Conservation (phyloP, 2,329 filamentous ascomycete species). For the Phialophora verrucosa region DNA sequence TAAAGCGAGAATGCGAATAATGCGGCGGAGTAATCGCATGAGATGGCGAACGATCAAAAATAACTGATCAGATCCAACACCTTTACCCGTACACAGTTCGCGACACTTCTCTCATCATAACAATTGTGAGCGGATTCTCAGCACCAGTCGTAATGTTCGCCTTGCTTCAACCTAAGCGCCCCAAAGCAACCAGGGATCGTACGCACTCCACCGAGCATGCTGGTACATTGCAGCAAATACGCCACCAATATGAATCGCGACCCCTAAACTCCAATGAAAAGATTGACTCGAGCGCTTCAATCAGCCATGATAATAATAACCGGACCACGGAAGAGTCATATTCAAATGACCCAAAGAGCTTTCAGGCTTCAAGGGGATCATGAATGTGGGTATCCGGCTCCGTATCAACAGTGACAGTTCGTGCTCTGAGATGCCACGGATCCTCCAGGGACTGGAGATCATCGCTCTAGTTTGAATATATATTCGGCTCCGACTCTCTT, state of each 20-base stretch:
- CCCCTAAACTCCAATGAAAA: too few relatives aligned
- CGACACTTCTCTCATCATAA: not conserved
- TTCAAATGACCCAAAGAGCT: not conserved
- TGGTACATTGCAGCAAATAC: slow-evolving; percentile 1
- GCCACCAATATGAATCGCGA: not conserved
- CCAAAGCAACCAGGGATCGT: not conserved
- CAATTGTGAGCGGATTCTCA: not conserved
- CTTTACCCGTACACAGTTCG: too few relatives aligned
- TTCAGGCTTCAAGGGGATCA: too few relatives aligned
- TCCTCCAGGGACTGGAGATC: too few relatives aligned
- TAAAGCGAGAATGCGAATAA: not conserved
- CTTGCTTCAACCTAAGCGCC: not conserved
- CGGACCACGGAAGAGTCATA: not conserved
- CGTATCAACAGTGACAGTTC: too few relatives aligned
- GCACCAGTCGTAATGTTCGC: not conserved
- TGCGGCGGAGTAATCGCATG: not conserved
- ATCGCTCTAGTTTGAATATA: too few relatives aligned
- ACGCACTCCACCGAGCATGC: not conserved
- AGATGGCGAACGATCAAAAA: not conserved
- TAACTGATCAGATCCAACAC: too few relatives aligned
- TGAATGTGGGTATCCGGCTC: too few relatives aligned
- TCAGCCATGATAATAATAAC: not conserved
- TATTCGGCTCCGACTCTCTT: too few relatives aligned
- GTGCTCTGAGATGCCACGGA: too few relatives aligned
- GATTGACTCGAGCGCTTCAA: not conserved